A percentile compares a stretch with the other conserved stretches of the same genome.
Conservation (phyloP, 768 basidiomycete genomes). For the Suillus ampliporus region DNA sequence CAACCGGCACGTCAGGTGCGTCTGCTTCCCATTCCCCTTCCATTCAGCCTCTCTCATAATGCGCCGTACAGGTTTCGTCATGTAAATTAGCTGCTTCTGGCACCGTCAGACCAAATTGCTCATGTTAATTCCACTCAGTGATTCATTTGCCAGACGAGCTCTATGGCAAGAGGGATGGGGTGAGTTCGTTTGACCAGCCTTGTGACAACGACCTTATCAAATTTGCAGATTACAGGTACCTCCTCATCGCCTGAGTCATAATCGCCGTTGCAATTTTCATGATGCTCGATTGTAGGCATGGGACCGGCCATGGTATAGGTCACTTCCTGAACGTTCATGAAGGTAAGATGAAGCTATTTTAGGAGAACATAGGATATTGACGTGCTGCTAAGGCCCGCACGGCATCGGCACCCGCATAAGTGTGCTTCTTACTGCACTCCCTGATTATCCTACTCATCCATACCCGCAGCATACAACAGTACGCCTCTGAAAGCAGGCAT, state of each 20-base stretch:
- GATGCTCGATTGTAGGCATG: constrained; percentile 58
- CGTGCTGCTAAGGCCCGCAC: constrained; percentile 51
- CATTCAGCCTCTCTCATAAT: background rate
- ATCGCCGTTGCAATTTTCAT: background rate
- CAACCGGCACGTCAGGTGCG: constrained; percentile 76
- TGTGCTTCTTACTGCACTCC: constrained; percentile 19
- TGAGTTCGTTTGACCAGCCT: constrained; percentile 37
- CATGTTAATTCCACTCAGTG: constrained; percentile 48
- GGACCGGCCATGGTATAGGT: constrained; percentile 95
- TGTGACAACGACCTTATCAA: background rate
- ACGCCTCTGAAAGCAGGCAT: constrained; percentile 80
- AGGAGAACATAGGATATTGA: constrained; percentile 9
- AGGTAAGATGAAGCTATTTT: constrained; percentile 35
- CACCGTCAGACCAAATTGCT: background rate
- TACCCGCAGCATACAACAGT: constrained; percentile 62
- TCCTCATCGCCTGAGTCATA: constrained; percentile 3
- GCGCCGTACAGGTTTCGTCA: constrained; percentile 50
- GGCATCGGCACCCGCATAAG: constrained; percentile 54
- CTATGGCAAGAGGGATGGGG: constrained; percentile 91
- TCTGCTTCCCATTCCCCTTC: constrained; percentile 7
- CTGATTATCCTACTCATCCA: background rate
- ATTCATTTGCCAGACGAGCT: constrained; percentile 77
- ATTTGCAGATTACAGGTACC: constrained; percentile 60
- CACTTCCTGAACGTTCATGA: constrained; percentile 96
- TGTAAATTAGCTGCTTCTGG: constrained; percentile 44